Evolutionary conservation across 352 stramenopile species (phyloP), one percentile per base, ranked within the genome.

Genomic region (Phytophthora chlamydospora): DNA sequence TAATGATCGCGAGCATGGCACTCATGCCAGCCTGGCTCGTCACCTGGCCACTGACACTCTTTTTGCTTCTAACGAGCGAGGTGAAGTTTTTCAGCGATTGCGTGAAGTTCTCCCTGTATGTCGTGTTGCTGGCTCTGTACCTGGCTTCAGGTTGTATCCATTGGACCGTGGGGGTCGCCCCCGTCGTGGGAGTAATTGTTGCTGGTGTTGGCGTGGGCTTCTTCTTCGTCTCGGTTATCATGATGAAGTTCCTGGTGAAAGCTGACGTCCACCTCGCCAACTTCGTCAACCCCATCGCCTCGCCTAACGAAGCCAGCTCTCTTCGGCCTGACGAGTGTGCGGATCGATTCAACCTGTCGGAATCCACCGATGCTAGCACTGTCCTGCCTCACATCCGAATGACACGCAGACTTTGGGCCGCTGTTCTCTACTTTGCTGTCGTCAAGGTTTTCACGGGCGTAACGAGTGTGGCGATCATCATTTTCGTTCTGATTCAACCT

Each of bases 351-450:
- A 39, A 38, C 4, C 8, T 62, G 6, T 49, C 39, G 3, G 17
- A 53, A 40, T n/a, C 56, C 31, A 64, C 31, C n/a, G 48, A 58
- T n/a, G n/a, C 0, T 13, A 64, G 46, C 39, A 11, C 27, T 11
- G n/a, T n/a, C n/a, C n/a, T n/a, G n/a, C n/a, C n/a, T n/a, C 31
- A 58, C 8, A 21, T 45, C 10, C 46, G 31, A 58, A n/a, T 64
- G 57, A 65, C 57, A 3, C n/a, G 33, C 10, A 21, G 43, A 1
- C n/a, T 52, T 38, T 58, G 47, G 38, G 5, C 52, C 2, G 57
- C 14, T 29, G 32, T 52, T 40, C 0, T 46, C 17, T 63, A 63
- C 10, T 57, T 63, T 21, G 44, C 27, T 12, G 13, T 29, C 0
- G 10, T 47, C 10, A 65, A 65, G 39, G 9, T 52, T n/a, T n/a